Conservation (phyloP, 139 green algal species). For the Limnomonas spitsbergensis region DNA sequence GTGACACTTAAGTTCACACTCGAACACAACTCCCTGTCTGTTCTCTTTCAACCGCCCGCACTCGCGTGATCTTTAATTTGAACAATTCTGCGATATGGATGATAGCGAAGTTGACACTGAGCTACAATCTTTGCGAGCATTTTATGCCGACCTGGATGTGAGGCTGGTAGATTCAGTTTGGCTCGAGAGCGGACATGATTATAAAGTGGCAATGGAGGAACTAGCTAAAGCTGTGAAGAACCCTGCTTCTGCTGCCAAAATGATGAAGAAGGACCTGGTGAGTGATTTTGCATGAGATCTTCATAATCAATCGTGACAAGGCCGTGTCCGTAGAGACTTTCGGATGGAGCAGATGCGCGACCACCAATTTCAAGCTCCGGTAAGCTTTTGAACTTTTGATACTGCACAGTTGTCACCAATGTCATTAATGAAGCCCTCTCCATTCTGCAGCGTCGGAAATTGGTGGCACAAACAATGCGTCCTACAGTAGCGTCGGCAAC, state of each 20-base stretch:
- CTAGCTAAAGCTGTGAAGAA: not conserved
- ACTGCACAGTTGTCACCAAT: too few species aligned
- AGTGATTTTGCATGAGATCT: not conserved
- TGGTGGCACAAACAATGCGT: not conserved
- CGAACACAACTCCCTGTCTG: too few species aligned
- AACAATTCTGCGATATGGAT: not conserved
- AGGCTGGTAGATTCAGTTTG: not conserved
- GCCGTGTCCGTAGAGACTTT: too few species aligned
- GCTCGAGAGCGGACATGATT: not conserved
- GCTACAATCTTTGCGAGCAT: not conserved
- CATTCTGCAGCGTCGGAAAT: not conserved
- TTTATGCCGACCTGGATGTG: slow-evolving; percentile 3
- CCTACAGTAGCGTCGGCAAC: not conserved
- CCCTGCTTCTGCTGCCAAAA: not conserved
- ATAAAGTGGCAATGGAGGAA: not conserved
- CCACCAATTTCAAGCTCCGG: not conserved
- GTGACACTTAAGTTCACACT: too few species aligned
- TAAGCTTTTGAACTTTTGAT: not conserved
- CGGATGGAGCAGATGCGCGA: not conserved
- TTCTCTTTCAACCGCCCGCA: too few species aligned
- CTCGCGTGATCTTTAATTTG: not conserved
- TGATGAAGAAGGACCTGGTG: not conserved
- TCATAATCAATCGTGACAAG: too few species aligned
- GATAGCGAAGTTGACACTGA: not conserved
- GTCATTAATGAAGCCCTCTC: too few species aligned